Conservation (phyloP, 495 filamentous ascomycete species). For the Rostrohypoxylon terebratum region DNA sequence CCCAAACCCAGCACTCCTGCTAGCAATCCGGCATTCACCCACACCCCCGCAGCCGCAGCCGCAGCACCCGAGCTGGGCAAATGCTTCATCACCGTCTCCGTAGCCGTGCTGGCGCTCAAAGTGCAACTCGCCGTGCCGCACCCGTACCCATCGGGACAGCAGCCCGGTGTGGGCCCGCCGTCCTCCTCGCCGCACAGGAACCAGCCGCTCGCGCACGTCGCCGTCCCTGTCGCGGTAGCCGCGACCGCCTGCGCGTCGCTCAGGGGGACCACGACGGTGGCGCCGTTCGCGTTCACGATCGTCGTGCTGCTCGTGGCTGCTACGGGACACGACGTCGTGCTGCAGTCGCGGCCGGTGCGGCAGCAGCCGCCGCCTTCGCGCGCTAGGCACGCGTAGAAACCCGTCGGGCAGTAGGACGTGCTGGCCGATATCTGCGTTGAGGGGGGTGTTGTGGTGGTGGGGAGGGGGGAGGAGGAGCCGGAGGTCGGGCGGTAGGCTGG, state of each 20-base stretch:
- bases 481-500: slow-evolving; percentile 44
- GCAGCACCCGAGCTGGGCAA: slow-evolving; percentile 47
- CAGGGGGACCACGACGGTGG: slow-evolving; percentile 75
- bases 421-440: slow-evolving; percentile 40
- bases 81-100: slow-evolving; percentile 71
- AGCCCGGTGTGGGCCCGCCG: slow-evolving; percentile 72
- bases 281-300: slow-evolving; percentile 67
- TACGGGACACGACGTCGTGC: slow-evolving; percentile 64
- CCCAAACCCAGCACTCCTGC: slow-evolving; percentile 11
- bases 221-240: slow-evolving; percentile 44
- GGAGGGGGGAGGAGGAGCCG: slow-evolving; percentile 17
- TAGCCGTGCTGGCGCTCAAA: slow-evolving; percentile 55
- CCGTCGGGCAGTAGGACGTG: slow-evolving; percentile 64
- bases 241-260: slow-evolving; percentile 54
- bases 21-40: slow-evolving; percentile 6
- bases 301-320: too few species aligned
- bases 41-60: neutral
- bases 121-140: slow-evolving; percentile 80
- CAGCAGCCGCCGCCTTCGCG: slow-evolving; percentile 68
- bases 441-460: slow-evolving; percentile 17
- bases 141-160: slow-evolving; percentile 79
- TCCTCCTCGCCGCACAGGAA: slow-evolving; percentile 66
- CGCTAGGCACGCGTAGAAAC: slow-evolving; percentile 67
- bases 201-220: slow-evolving; percentile 80
- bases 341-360: slow-evolving; percentile 84